phyloP scores from a whole-genome alignment of 2,329 filamentous ascomycete genomes.

The Akanthomyces lecanii region DNA sequence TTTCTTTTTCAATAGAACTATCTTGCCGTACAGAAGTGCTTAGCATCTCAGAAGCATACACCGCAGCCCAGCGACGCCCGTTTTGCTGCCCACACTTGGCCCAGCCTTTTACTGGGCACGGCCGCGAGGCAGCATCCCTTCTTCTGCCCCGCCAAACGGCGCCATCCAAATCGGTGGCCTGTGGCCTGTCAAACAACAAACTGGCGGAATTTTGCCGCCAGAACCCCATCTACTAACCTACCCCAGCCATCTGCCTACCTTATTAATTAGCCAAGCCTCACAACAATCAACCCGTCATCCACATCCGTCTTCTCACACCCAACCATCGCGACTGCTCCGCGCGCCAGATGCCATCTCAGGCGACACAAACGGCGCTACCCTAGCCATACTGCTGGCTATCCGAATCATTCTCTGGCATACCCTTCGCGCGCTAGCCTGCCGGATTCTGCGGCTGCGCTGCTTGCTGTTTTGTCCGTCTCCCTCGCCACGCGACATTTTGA shows the following conservation, averaged over 20 bases:
- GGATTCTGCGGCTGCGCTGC: background rate
- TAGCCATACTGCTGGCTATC: background rate
- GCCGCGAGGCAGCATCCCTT: background rate
- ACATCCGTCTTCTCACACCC: background rate
- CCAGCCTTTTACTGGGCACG: no score
- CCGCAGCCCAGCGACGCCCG: no score
- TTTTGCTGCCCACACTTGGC: no score
- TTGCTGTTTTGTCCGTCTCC: background rate
- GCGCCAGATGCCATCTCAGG: slow-evolving; percentile 6
- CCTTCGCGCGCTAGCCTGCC: background rate
- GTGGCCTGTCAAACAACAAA: background rate
- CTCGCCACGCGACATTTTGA: slow-evolving; percentile 7
- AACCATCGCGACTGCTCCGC: background rate
- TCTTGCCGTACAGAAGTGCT: no score
- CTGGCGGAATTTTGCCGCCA: background rate
- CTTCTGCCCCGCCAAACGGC: background rate
- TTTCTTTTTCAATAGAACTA: no score
- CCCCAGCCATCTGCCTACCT: background rate
- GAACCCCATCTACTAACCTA: background rate
- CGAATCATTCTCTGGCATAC: background rate
- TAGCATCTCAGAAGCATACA: no score
- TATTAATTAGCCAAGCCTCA: background rate
- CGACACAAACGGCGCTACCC: background rate
- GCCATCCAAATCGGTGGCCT: background rate
- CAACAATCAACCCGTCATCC: slow-evolving; percentile 14